Base-by-base conservation (phyloP, 345 rosid species). In the Populus deltoides region DNA sequence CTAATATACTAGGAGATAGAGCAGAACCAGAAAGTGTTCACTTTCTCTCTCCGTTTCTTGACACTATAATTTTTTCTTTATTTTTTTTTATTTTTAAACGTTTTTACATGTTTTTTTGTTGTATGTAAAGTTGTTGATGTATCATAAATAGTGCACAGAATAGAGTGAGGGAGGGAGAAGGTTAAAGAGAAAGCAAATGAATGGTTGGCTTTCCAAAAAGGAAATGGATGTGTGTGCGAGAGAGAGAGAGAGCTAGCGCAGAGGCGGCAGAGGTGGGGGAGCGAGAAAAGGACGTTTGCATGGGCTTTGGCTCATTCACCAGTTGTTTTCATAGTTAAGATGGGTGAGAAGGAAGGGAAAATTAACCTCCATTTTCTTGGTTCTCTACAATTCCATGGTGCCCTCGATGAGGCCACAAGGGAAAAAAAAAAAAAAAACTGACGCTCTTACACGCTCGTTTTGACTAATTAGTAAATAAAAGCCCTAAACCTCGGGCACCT, bases 241-340 rank as follows among this genome's bases (percentile, higher is more conserved):
- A 12, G 76, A 68, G 77, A 79, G 77, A 79, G 87, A 78, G 84
- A 79, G 85, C 79, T 79, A 73, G 68, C 78, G 79, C 88, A 81
- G 84, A 81, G 88, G 94, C 93, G 93, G 98, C 90, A 89, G 98
- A 88, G 89, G 93, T 90, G 93, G 94, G 97, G 77, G 39, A 33
- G 83, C 41, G 25, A 88, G 97, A 95, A 93, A 93, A 90, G 90
- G 99, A 93, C 99, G 90, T 89, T 85, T 93, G 98, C 98, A 95
- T 91, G 97, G 86, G 90, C 94, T 89, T 89, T 90, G 88, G 78
- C 81, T 87, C 98, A 90, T 90, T 91, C 98, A 94, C 81, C 85
- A 78, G 97, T 93, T 91, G 85, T 90, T 94, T 91, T 94, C 98
- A 86, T 79, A 88, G 81, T 93, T 85, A 87, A 82, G 79, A 82